These are phyloP conservation scores for Periglandula ipomoeae DNA, from an alignment of 2,329 filamentous ascomycete genomes.

Conservation along the genomic window DNA sequence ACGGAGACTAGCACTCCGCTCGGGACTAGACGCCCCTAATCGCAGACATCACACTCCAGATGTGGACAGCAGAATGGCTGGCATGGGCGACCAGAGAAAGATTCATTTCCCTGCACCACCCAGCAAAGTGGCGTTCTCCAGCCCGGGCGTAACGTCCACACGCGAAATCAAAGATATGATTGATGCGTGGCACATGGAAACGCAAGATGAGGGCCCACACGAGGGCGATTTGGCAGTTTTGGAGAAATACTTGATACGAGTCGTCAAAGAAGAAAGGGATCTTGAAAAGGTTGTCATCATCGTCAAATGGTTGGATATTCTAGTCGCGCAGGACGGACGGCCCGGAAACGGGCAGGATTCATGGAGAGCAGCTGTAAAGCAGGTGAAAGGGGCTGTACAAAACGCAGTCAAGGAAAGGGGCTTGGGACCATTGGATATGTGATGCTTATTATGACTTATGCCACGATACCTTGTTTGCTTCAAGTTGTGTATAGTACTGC, in stretches of 20 bases:
- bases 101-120: constrained; percentile 39
- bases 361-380: constrained; percentile 37
- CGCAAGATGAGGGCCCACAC: constrained; percentile 67
- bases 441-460: constrained; percentile 5
- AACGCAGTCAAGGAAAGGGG: constrained; percentile 46
- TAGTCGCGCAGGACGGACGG: constrained; percentile 40
- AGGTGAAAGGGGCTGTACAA: constrained; percentile 43
- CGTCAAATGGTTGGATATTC: constrained; percentile 56
- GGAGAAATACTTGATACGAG: constrained; percentile 59
- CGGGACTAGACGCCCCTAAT: constrained; percentile 34
- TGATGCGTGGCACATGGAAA: constrained; percentile 66
- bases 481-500: too few relatives aligned
- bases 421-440: constrained; percentile 39
- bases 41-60: constrained; percentile 17
- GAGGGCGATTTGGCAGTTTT: constrained; percentile 67
- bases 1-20: constrained; percentile 47
- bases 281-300: constrained; percentile 64
- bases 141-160: constrained; percentile 30
- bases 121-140: constrained; percentile 36
- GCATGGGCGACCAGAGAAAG: constrained; percentile 27
- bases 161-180: constrained; percentile 65
- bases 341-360: constrained; percentile 26
- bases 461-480: background rate
- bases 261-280: constrained; percentile 69
- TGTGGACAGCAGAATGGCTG: constrained; percentile 16